phyloP scores from a whole-genome alignment of 768 basidiomycete genomes.

The Fomitopsis pulvina region DNA sequence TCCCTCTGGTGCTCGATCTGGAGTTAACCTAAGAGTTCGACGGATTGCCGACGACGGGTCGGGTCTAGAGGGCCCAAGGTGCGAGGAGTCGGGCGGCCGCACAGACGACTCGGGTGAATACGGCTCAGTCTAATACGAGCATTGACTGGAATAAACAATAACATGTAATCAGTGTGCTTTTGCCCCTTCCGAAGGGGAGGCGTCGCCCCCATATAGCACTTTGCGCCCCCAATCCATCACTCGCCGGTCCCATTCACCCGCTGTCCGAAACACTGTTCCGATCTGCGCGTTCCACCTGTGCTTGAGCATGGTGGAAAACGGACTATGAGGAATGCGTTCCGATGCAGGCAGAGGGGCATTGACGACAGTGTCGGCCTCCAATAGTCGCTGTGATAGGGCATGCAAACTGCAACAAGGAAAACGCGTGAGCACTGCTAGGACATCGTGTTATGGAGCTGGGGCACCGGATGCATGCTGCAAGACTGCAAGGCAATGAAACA shows the following conservation, averaged over 20 bases:
- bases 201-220: constrained; percentile 19
- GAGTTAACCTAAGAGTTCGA: too few relatives aligned
- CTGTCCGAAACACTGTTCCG: constrained; percentile 17
- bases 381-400: constrained; percentile 16
- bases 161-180: neutral
- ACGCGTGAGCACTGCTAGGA: too few relatives aligned
- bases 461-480: too few relatives aligned
- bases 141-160: neutral
- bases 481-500: too few relatives aligned
- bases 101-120: neutral
- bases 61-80: too few relatives aligned
- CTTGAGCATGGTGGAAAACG: constrained; percentile 19
- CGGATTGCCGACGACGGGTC: too few relatives aligned
- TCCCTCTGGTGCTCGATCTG: too few relatives aligned
- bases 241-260: constrained; percentile 15
- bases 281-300: constrained; percentile 24
- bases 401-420: constrained; percentile 17
- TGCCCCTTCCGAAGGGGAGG: neutral
- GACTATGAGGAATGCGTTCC: constrained; percentile 19
- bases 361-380: constrained; percentile 15
- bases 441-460: too few relatives aligned
- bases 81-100: neutral
- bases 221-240: constrained; percentile 18
- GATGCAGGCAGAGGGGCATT: constrained; percentile 17
- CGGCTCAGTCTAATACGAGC: neutral